Evolutionary conservation across 345 rosid genomes (phyloP).

Genomic region (Murraya paniculata): DNA sequence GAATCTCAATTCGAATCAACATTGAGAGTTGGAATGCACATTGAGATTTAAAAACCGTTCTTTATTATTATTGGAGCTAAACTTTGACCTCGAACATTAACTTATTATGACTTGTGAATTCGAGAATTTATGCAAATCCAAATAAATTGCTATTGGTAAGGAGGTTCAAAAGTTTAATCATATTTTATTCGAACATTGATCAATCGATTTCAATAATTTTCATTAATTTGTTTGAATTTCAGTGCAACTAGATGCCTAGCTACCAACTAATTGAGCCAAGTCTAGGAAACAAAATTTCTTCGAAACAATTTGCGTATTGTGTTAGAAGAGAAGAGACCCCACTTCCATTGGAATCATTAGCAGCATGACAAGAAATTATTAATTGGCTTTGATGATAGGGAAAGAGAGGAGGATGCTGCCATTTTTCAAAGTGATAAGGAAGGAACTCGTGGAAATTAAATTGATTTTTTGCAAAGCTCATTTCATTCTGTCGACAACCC

Average conservation of each 20-base stretch:
- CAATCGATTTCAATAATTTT: constrained; percentile 1
- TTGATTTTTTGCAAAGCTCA: not conserved
- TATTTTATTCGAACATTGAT: not conserved
- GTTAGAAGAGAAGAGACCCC: constrained; percentile 9
- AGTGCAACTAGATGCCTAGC: not conserved
- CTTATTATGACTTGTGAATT: too few relatives aligned
- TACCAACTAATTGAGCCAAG: constrained; percentile 12
- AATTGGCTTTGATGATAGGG: not conserved
- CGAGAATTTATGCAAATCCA: not conserved
- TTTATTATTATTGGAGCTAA: too few relatives aligned
- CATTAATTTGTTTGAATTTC: constrained; percentile 3
- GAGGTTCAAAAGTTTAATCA: constrained; percentile 3
- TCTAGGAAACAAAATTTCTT: constrained; percentile 23
- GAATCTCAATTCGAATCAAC: too few relatives aligned
- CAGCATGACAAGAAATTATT: not conserved
- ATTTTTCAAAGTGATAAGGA: constrained; percentile 4
- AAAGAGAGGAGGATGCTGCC: not conserved
- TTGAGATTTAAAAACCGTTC: too few relatives aligned
- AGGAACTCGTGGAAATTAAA: not conserved
- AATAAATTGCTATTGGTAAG: not conserved
- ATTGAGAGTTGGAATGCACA: too few relatives aligned
- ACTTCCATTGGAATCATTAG: constrained; percentile 2
- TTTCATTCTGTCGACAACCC: not conserved
- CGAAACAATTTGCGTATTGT: not conserved
- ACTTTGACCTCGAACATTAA: too few relatives aligned